These are phyloP conservation scores for Rhizopus arrhizus DNA, from an alignment of 371 early-diverging fungal genomes.

Conservation along the genomic window DNA sequence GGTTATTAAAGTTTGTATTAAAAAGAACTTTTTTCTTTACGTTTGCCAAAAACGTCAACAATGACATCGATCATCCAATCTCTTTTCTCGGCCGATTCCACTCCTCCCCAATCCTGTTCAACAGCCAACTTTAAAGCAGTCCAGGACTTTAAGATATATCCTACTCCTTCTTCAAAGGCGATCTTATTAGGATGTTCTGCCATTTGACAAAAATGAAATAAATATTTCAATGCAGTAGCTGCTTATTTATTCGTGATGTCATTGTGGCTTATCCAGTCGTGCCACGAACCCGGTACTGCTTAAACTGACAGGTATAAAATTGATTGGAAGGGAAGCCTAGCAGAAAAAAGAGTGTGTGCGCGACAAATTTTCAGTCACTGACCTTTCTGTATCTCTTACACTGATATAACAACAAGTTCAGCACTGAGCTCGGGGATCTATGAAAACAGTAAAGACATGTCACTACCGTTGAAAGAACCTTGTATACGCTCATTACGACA, in stretches of 20 bases:
- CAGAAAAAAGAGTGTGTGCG: background rate
- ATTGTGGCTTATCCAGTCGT: background rate
- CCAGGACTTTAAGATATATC: constrained; percentile 67
- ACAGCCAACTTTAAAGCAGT: constrained; percentile 79
- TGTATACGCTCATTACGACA: constrained; percentile 37
- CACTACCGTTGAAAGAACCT: constrained; percentile 47
- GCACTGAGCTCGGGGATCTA: constrained; percentile 7
- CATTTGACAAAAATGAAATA: constrained; percentile 11
- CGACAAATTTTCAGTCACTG: background rate
- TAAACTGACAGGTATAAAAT: background rate
- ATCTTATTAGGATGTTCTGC: constrained; percentile 61
- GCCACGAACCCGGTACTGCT: background rate
- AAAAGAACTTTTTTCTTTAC: constrained; percentile 27
- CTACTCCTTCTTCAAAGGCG: constrained; percentile 64
- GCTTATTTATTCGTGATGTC: background rate
- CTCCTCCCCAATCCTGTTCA: constrained; percentile 81
- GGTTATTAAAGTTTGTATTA: background rate
- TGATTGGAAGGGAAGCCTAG: background rate
- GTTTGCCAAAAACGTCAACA: constrained; percentile 68
- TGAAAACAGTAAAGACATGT: constrained; percentile 33
- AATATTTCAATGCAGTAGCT: background rate
- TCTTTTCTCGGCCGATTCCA: constrained; percentile 71
- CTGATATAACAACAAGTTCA: background rate
- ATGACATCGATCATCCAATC: constrained; percentile 75
- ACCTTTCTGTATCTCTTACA: constrained; percentile 4